Conservation (phyloP, 2,329 filamentous ascomycete species). For the Teratosphaeriaceae sp. region DNA sequence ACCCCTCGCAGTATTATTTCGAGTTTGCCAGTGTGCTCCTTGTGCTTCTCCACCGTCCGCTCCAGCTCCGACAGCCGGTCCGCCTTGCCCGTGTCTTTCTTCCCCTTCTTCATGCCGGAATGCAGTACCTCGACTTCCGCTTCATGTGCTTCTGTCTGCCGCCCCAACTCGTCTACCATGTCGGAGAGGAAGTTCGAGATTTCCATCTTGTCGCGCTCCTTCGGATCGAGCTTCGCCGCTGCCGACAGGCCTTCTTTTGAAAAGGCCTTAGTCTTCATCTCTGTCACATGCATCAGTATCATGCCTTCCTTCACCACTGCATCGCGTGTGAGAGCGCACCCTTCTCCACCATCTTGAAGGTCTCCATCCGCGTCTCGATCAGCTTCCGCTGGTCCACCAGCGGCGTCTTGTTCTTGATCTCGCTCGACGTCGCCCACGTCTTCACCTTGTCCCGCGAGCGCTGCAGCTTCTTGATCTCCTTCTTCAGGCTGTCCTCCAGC, state of each 20-base stretch:
- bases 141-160: slow-evolving; percentile 87
- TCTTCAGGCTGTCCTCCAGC: slow-evolving; percentile 94
- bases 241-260: slow-evolving; percentile 95
- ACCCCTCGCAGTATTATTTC: slow-evolving; percentile 84
- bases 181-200: slow-evolving; percentile 75
- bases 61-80: slow-evolving; percentile 86
- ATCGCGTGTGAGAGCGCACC: slow-evolving; percentile 28
- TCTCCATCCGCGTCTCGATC: slow-evolving; percentile 99
- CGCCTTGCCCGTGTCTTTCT: slow-evolving; percentile 67
- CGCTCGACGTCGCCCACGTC: slow-evolving; percentile 96
- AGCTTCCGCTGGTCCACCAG: slow-evolving; percentile 88
- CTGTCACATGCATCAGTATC: slow-evolving; percentile 1
- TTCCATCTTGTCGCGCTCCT: slow-evolving; percentile 90
- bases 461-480: slow-evolving; percentile 82
- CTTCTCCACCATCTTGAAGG: slow-evolving; percentile 99
- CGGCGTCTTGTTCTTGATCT: slow-evolving; percentile 99
- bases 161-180: slow-evolving; percentile 88
- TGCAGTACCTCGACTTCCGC: slow-evolving; percentile 83
- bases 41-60: slow-evolving; percentile 79
- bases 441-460: slow-evolving; percentile 97
- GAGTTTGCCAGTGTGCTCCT: slow-evolving; percentile 91
- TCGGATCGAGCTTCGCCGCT: slow-evolving; percentile 90
- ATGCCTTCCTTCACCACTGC: neutral
- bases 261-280: slow-evolving; percentile 99
- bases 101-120: slow-evolving; percentile 89